These are phyloP conservation scores for Zoysia japonica DNA, from an alignment of 176 grass and related monocot species.

Conservation along the genomic window DNA sequence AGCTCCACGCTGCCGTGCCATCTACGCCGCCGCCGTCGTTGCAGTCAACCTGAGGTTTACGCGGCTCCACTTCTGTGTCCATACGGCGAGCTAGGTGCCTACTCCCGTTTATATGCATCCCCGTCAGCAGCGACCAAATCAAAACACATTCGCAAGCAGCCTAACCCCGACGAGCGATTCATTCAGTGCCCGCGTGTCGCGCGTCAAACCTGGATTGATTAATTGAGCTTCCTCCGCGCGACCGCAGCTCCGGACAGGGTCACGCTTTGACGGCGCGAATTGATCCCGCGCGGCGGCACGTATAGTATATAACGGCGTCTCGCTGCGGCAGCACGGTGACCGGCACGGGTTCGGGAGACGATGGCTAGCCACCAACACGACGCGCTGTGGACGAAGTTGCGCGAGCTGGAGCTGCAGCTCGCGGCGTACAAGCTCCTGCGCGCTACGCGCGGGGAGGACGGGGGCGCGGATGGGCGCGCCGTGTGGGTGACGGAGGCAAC, in stretches of 20 bases:
- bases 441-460: conserved; percentile 10
- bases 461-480: background rate
- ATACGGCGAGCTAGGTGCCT: too few relatives aligned
- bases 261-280: conserved; percentile 23
- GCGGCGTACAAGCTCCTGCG: conserved; percentile 56
- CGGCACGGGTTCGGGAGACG: background rate
- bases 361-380: conserved; percentile 44
- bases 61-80: background rate
- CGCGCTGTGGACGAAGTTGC: conserved; percentile 58
- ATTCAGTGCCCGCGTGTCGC: background rate
- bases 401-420: conserved; percentile 55
- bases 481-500: background rate
- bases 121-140: conserved; percentile 29
- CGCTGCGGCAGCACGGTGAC: too few relatives aligned
- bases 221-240: conserved; percentile 13
- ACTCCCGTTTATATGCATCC: too few relatives aligned
- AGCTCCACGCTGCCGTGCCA: conserved; percentile 12
- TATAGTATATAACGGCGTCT: too few relatives aligned
- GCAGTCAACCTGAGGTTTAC: background rate
- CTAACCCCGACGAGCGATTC: background rate
- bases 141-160: background rate
- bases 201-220: background rate
- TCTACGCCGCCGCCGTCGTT: conserved; percentile 13
- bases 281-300: background rate
- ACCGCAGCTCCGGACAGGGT: conserved; percentile 29